A percentile compares a stretch with the other conserved stretches of the same genome.
These are phyloP conservation scores for Saturnispora sanitii DNA, from an alignment of 805 yeast genomes.

Conservation along the genomic window DNA sequence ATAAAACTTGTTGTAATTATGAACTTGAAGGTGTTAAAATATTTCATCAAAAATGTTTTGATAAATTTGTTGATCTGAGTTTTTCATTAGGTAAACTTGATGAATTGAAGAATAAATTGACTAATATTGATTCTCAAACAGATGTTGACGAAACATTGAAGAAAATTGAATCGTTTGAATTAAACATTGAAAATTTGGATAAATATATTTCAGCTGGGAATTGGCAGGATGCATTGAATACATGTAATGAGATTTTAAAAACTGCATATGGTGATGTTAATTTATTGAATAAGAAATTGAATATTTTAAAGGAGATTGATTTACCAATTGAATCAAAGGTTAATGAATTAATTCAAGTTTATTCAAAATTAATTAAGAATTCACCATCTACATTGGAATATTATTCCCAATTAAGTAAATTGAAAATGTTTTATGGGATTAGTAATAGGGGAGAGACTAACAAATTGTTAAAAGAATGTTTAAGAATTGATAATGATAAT, in stretches of 20 bases:
- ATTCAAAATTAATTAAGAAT: constrained; percentile 16
- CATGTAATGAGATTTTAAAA: constrained; percentile 1
- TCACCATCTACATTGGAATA: constrained; percentile 17
- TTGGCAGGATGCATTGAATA: constrained; percentile 1
- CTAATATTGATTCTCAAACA: background rate
- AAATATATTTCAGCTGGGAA: background rate
- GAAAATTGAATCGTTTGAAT: constrained; percentile 17
- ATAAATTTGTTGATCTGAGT: constrained; percentile 38
- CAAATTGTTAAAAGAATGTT: constrained; percentile 39
- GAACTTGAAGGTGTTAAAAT: constrained; percentile 23
- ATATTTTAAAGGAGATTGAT: constrained; percentile 1
- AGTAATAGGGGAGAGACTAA: constrained; percentile 11
- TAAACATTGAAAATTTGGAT: background rate
- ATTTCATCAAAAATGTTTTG: constrained; percentile 37
- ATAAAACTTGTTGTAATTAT: constrained; percentile 33
- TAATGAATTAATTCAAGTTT: constrained; percentile 18
- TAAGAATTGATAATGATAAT: constrained; percentile 70
- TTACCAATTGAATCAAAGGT: constrained; percentile 17
- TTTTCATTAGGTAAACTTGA: constrained; percentile 36
- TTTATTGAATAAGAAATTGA: constrained; percentile 1
- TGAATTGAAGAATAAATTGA: constrained; percentile 7
- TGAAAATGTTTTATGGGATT: constrained; percentile 22
- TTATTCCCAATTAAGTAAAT: constrained; percentile 20
- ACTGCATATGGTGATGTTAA: constrained; percentile 4
- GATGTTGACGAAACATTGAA: constrained; percentile 15